These are phyloP conservation scores for Coccomyxa subellipsoidea DNA, from an alignment of 163 green algal species.

Conservation along the genomic window DNA sequence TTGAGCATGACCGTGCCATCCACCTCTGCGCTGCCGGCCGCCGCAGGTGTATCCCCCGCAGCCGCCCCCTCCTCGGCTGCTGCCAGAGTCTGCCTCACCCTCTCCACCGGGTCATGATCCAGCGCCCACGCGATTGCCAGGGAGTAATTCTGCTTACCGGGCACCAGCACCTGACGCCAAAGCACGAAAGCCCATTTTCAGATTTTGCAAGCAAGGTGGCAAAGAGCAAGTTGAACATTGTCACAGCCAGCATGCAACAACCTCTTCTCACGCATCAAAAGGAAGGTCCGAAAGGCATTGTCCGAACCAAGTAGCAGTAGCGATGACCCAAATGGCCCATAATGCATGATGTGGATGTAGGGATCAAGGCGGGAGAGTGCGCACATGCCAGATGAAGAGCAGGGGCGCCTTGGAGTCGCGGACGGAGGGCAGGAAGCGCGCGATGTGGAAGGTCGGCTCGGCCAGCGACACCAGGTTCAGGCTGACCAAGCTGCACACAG, in stretches of 20 bases:
- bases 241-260: too few species aligned
- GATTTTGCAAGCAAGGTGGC: background rate
- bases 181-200: background rate
- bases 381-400: constrained; percentile 55
- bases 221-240: too few species aligned
- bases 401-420: constrained; percentile 50
- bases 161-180: constrained; percentile 35
- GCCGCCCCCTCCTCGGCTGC: background rate
- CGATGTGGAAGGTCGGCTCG: constrained; percentile 56
- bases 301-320: too few species aligned
- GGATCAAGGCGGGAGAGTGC: background rate
- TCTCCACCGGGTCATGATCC: constrained; percentile 19
- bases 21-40: background rate
- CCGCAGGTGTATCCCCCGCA: background rate
- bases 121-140: constrained; percentile 26
- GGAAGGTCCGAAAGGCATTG: too few species aligned
- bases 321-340: too few species aligned
- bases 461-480: constrained; percentile 55
- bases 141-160: constrained; percentile 21
- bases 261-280: too few species aligned
- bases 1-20: background rate
- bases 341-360: too few species aligned
- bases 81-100: background rate
- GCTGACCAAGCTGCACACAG: constrained; percentile 32
- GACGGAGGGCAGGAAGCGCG: constrained; percentile 58